These are phyloP conservation scores for Kockiozyma suomiensis DNA, from an alignment of 805 yeast genomes.

Conservation along the genomic window DNA sequence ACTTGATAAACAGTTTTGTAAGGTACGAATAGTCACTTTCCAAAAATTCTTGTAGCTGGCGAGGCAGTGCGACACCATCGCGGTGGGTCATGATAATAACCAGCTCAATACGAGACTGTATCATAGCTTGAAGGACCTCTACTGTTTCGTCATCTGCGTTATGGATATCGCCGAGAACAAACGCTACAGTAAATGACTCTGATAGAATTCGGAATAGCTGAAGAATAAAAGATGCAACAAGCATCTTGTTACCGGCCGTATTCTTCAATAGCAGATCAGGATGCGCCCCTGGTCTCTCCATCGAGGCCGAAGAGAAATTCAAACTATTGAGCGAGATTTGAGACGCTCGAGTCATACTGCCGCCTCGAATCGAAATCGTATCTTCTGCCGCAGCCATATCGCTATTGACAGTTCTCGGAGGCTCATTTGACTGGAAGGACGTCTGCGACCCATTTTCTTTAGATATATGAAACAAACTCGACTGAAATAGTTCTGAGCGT, in stretches of 20 bases:
- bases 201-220: conserved; percentile 23
- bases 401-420: background rate
- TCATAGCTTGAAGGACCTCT: conserved; percentile 24
- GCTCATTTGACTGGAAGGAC: background rate
- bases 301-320: background rate
- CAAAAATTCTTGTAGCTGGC: conserved; percentile 9
- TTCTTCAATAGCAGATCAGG: conserved; percentile 17
- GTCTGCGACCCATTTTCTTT: conserved; percentile 8
- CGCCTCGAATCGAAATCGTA: conserved; percentile 4
- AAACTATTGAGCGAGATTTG: background rate
- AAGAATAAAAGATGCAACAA: conserved; percentile 16
- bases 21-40: conserved; percentile 23
- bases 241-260: conserved; percentile 27
- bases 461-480: conserved; percentile 2
- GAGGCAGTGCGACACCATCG: conserved; percentile 16
- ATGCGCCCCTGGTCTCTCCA: background rate
- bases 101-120: conserved; percentile 25
- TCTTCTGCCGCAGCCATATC: background rate
- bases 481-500: background rate
- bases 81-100: conserved; percentile 23
- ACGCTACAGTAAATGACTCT: conserved; percentile 23
- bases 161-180: conserved; percentile 30
- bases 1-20: conserved; percentile 22
- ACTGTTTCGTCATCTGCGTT: conserved; percentile 32
- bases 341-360: conserved; percentile 1